phyloP scores from a whole-genome alignment of 176 grass and related monocot species.

The Bromus sterilis region DNA sequence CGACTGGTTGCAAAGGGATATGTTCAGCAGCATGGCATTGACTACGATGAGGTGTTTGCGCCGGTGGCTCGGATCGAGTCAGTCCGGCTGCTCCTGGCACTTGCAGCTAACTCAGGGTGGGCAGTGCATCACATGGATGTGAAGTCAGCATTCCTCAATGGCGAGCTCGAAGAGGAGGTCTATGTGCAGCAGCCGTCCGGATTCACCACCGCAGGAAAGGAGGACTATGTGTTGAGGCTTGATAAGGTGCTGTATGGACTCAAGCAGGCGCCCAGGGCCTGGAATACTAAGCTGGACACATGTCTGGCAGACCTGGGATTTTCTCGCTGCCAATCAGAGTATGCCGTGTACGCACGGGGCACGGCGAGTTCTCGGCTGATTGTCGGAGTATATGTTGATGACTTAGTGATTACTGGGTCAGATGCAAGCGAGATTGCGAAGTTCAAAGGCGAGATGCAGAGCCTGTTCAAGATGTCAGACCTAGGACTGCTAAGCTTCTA shows the following conservation, averaged over 20 bases:
- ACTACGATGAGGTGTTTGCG: no score
- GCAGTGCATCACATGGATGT: not conserved
- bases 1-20: no score
- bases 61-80: no score
- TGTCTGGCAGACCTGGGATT: no score
- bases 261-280: not conserved
- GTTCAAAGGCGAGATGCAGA: not conserved
- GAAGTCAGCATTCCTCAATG: not conserved
- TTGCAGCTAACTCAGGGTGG: no score
- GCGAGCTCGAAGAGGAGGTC: not conserved
- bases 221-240: not conserved
- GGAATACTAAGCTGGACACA: not conserved
- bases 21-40: no score
- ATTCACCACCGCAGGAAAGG: not conserved
- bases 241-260: not conserved
- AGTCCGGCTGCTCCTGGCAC: no score
- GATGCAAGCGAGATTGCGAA: not conserved
- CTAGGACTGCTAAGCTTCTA: not conserved
- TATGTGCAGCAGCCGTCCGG: not conserved
- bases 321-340: not conserved
- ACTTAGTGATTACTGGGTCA: not conserved
- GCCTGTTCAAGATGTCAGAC: not conserved
- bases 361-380: no score
- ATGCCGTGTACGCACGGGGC: not conserved
- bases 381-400: not conserved